Evolutionary conservation across 1,284 basidiomycete species (phyloP).

Genomic region (Takashimella tepidaria): DNA sequence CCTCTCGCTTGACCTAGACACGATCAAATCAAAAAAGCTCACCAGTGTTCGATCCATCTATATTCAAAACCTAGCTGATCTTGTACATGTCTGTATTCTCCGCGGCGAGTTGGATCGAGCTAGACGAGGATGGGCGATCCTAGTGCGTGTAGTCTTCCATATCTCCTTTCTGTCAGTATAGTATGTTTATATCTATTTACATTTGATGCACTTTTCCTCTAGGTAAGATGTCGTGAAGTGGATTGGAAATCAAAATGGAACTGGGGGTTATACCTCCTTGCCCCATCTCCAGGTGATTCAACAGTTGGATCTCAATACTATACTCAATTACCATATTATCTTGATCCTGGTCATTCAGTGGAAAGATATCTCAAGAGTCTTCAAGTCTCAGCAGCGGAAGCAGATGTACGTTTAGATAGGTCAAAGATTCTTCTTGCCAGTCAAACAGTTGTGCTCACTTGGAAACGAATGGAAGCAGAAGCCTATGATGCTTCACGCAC

Average conservation of each 20-base stretch:
- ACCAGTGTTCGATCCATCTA: conserved; percentile 9
- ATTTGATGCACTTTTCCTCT: not conserved
- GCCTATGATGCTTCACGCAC: conserved; percentile 66
- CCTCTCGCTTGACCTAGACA: not conserved
- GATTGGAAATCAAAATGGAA: conserved; percentile 71
- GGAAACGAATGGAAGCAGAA: conserved; percentile 52
- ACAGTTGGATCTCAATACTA: not conserved
- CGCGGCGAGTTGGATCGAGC: conserved; percentile 63
- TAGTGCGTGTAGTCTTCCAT: conserved; percentile 50
- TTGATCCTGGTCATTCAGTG: conserved; percentile 9
- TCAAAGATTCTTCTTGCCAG: not conserved
- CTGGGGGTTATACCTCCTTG: conserved; percentile 54
- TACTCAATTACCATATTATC: conserved; percentile 1
- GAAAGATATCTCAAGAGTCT: conserved; percentile 31
- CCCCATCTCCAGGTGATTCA: conserved; percentile 1
- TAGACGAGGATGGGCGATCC: conserved; percentile 67
- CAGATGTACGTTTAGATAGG: conserved; percentile 17
- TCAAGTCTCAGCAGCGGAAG: conserved; percentile 24
- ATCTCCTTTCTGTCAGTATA: not conserved
- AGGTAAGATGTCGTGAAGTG: conserved; percentile 70
- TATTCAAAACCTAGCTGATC: conserved; percentile 42
- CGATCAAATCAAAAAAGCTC: not conserved
- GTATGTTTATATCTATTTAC: not conserved
- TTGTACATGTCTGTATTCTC: conserved; percentile 65
- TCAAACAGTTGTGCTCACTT: too few species aligned